A percentile compares a stretch with the other conserved stretches of the same genome.
Evolutionary conservation across 192 early-diverging fungal genomes (phyloP).

Genomic region (Geosiphon pyriformis): DNA sequence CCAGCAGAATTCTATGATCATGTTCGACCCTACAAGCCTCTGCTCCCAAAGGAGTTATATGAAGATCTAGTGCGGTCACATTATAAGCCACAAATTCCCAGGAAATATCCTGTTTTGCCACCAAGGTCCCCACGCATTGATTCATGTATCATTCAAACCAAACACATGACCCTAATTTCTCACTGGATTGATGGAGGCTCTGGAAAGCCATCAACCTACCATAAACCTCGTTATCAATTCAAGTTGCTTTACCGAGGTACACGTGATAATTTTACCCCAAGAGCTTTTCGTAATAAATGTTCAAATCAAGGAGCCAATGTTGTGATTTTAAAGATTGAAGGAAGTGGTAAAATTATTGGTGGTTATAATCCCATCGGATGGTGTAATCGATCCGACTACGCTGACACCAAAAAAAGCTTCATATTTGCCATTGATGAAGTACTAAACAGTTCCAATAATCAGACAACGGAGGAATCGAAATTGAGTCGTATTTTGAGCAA

Average conservation of each 20-base stretch:
- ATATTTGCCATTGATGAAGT: neutral
- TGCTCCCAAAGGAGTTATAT: slow-evolving; percentile 3
- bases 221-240: slow-evolving; percentile 6
- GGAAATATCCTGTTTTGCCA: neutral
- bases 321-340: neutral
- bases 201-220: neutral
- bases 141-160: neutral
- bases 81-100: neutral
- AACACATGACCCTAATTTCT: slow-evolving; percentile 7
- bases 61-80: slow-evolving; percentile 1
- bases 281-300: slow-evolving; percentile 1
- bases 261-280: neutral
- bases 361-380: slow-evolving; percentile 9
- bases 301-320: neutral
- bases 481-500: neutral
- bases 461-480: neutral
- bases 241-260: slow-evolving; percentile 7
- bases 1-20: slow-evolving; percentile 1
- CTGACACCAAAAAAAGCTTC: neutral
- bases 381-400: slow-evolving; percentile 3
- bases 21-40: neutral
- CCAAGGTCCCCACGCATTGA: neutral
- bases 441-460: neutral
- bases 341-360: slow-evolving; percentile 1
- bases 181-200: slow-evolving; percentile 5